Percentiles rank a stretch among this genome's conserved stretches.
phyloP scores from a whole-genome alignment of 345 rosid species.

The Melaleuca alternifolia region DNA sequence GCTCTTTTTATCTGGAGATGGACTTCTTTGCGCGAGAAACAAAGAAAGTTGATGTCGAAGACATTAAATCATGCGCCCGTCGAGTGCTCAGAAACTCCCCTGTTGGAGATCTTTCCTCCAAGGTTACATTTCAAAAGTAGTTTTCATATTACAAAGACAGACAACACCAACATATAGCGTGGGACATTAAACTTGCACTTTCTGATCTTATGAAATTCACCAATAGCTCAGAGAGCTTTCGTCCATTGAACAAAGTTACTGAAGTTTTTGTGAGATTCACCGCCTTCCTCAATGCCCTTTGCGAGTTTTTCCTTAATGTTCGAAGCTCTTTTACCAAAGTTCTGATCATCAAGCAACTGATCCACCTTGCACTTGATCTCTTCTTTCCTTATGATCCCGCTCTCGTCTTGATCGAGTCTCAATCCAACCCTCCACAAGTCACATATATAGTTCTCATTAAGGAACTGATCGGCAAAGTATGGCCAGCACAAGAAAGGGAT shows the following conservation, averaged over 20 bases:
- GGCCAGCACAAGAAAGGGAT: constrained; percentile 46
- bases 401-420: not conserved
- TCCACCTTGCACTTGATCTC: constrained; percentile 1
- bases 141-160: not conserved
- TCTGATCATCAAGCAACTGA: not conserved
- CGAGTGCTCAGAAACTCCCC: not conserved
- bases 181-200: not conserved
- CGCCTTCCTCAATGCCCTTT: not conserved
- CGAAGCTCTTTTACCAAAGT: not conserved
- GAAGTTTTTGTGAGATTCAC: not conserved
- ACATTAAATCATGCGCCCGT: not conserved
- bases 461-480: constrained; percentile 30
- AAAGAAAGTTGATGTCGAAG: not conserved
- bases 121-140: not conserved
- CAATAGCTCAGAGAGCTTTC: not conserved
- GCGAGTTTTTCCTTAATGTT: not conserved
- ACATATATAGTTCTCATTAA: constrained; percentile 23
- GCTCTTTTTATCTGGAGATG: not conserved
- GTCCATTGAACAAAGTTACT: not conserved
- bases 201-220: not conserved
- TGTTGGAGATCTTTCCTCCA: not conserved
- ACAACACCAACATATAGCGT: not conserved
- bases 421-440: constrained; percentile 34
- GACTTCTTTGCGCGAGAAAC: not conserved
- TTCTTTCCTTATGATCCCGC: not conserved